Conservation (phyloP, 495 filamentous ascomycete genomes). For the Platismatia glauca region DNA sequence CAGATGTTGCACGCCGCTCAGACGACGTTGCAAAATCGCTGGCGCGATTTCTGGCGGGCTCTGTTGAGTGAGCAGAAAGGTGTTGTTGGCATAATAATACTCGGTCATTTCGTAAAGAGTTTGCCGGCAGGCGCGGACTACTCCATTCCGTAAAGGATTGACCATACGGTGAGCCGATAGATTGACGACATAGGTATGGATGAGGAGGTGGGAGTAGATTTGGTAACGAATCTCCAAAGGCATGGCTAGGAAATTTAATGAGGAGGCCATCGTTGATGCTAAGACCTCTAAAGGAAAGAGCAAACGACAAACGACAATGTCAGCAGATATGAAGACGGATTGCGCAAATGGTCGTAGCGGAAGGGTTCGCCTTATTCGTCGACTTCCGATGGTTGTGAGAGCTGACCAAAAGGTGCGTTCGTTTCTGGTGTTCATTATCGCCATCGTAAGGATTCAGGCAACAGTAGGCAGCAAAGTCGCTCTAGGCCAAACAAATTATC, state of each 20-base stretch:
- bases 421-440: too few relatives aligned
- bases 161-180: too few relatives aligned
- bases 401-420: too few relatives aligned
- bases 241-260: neutral
- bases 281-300: neutral
- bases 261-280: neutral
- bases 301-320: too few relatives aligned
- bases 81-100: conserved; percentile 5
- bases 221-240: conserved; percentile 3
- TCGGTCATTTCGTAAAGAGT: neutral
- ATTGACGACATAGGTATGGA: neutral
- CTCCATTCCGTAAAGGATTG: neutral
- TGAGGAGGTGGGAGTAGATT: conserved; percentile 3
- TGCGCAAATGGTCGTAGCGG: too few relatives aligned
- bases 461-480: neutral
- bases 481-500: too few relatives aligned
- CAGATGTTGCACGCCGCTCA: neutral
- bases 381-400: too few relatives aligned
- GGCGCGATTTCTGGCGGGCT: neutral
- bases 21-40: neutral
- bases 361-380: too few relatives aligned
- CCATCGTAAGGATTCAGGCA: neutral
- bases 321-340: too few relatives aligned
- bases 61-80: neutral
- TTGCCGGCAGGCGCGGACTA: neutral